Evolutionary conservation across 192 early-diverging fungal genomes (phyloP).

Genomic region (Thamnidium elegans): DNA sequence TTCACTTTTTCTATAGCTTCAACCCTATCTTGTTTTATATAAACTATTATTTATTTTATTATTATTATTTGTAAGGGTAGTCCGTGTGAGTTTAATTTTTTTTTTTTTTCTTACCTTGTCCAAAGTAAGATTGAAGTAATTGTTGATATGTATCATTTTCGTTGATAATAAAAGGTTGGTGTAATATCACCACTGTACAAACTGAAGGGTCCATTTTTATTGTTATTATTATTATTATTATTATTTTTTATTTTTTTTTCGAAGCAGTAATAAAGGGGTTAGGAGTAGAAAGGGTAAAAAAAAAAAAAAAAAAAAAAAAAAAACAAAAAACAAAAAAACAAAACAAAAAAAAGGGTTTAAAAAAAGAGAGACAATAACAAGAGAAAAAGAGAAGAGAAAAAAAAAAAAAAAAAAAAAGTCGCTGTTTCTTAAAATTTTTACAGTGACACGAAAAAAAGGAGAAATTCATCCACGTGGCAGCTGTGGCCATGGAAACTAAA

Average conservation of each 20-base stretch:
- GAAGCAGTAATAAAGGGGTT: not conserved
- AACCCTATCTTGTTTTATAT: conserved; percentile 11
- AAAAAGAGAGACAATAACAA: conserved; percentile 3
- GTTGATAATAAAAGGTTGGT: conserved; percentile 14
- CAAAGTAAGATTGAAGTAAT: conserved; percentile 15
- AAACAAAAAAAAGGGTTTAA: conserved; percentile 1
- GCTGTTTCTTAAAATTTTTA: not conserved
- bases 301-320: conserved; percentile 5
- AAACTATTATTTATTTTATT: not conserved
- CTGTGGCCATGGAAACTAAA: not conserved
- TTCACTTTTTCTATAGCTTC: conserved; percentile 18
- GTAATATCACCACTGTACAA: conserved; percentile 8
- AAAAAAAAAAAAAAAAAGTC: conserved; percentile 15
- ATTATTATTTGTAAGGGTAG: not conserved
- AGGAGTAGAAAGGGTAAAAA: no score
- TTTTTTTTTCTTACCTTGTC: conserved; percentile 6
- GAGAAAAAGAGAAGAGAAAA: not conserved
- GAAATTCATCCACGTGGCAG: conserved; percentile 4
- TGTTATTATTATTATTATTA: no score
- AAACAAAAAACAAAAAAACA: not conserved
- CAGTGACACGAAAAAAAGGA: conserved; percentile 3
- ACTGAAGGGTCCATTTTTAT: conserved; percentile 15
- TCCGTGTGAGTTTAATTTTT: no score
- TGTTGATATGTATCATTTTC: not conserved
- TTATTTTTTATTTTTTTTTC: conserved; percentile 1